Conservation (phyloP, 2,329 filamentous ascomycete species). For the Macroventuria anomochaeta region DNA sequence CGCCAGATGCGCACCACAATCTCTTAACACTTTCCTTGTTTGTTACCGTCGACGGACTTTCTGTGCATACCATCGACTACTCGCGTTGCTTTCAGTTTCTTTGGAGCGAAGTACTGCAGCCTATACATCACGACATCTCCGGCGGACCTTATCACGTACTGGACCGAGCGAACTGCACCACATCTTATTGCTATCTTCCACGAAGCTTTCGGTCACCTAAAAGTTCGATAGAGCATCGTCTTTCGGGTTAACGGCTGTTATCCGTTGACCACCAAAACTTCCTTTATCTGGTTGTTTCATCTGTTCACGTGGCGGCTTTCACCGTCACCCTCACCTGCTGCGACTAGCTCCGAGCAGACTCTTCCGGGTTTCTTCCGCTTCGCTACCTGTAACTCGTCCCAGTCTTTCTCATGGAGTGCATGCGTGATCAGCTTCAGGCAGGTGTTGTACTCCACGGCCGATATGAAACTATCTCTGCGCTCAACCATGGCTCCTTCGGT, state of each 20-base stretch:
- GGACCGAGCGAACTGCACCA: slow-evolving; percentile 8
- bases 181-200: slow-evolving; percentile 47
- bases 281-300: slow-evolving; percentile 31
- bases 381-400: slow-evolving; percentile 24
- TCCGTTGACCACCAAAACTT: slow-evolving; percentile 46
- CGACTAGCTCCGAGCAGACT: slow-evolving; percentile 41
- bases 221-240: slow-evolving; percentile 50
- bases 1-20: slow-evolving; percentile 54
- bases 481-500: slow-evolving; percentile 98
- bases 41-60: slow-evolving; percentile 47
- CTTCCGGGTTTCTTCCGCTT: slow-evolving; percentile 43
- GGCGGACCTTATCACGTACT: slow-evolving; percentile 7
- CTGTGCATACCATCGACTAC: slow-evolving; percentile 51
- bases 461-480: slow-evolving; percentile 87
- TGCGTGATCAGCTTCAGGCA: slow-evolving; percentile 80
- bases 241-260: slow-evolving; percentile 43
- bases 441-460: slow-evolving; percentile 85
- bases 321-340: slow-evolving; percentile 26
- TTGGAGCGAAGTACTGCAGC: slow-evolving; percentile 35
- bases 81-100: slow-evolving; percentile 35
- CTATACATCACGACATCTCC: slow-evolving; percentile 41
- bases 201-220: slow-evolving; percentile 39
- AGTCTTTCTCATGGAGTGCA: slow-evolving; percentile 73
- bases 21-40: slow-evolving; percentile 52
- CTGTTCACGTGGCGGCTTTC: slow-evolving; percentile 29